These are phyloP conservation scores for Annulohypoxylon bovei DNA, from an alignment of 495 filamentous ascomycete species.

Conservation along the genomic window DNA sequence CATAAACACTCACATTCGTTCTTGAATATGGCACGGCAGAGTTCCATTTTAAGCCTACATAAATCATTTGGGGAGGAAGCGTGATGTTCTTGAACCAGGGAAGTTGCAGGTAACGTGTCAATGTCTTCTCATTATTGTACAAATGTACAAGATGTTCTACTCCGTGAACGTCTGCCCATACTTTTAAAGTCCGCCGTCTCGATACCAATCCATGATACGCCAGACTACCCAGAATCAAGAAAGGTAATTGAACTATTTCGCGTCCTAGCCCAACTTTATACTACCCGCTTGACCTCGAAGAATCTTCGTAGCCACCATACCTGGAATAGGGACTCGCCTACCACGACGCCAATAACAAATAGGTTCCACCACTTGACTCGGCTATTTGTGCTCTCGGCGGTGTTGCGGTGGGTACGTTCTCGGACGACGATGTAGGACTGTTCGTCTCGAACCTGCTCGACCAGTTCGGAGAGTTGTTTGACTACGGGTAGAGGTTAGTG, in stretches of 20 bases:
- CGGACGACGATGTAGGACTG: slow-evolving; percentile 96
- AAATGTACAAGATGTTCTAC: slow-evolving; percentile 27
- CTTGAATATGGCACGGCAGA: background rate
- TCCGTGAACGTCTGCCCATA: slow-evolving; percentile 14
- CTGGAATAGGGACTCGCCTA: slow-evolving; percentile 95
- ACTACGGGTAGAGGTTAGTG: slow-evolving; percentile 63
- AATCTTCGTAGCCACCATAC: slow-evolving; percentile 99
- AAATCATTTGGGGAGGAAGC: too few relatives aligned
- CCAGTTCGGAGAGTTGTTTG: slow-evolving; percentile 81
- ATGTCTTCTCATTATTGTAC: slow-evolving; percentile 30
- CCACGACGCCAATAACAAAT: slow-evolving; percentile 89
- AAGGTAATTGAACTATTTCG: slow-evolving; percentile 12
- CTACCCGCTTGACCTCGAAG: slow-evolving; percentile 80
- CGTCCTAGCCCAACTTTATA: slow-evolving; percentile 30
- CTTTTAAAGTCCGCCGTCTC: slow-evolving; percentile 26
- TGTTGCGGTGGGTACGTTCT: slow-evolving; percentile 96
- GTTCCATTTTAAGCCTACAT: background rate
- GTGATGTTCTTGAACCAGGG: background rate
- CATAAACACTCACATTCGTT: background rate
- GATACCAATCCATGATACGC: slow-evolving; percentile 39
- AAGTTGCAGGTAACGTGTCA: slow-evolving; percentile 7
- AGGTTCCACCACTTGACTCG: slow-evolving; percentile 99
- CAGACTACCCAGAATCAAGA: slow-evolving; percentile 40
- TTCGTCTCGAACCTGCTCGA: slow-evolving; percentile 94
- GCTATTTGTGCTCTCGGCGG: slow-evolving; percentile 96